phyloP scores from a whole-genome alignment of 805 yeast genomes.

The Kluyveromyces starmeri region DNA sequence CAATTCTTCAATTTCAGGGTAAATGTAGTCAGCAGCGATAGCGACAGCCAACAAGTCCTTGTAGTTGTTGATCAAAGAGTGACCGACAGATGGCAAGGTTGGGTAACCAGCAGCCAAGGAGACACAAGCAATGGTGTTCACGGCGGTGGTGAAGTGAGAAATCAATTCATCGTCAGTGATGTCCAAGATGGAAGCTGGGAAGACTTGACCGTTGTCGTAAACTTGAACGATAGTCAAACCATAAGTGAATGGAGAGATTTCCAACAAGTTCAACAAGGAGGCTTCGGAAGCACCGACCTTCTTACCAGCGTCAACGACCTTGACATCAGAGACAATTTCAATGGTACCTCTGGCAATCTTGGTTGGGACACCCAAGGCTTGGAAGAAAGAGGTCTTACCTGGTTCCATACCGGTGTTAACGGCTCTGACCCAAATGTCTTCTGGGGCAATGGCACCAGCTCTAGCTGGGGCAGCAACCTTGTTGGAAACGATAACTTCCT shows the following conservation, averaged over 20 bases:
- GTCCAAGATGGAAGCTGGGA: slow-evolving; percentile 95
- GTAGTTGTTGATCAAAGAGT: slow-evolving; percentile 98
- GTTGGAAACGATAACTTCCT: slow-evolving; percentile 82
- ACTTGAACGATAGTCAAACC: slow-evolving; percentile 97
- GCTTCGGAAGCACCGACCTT: slow-evolving; percentile 99
- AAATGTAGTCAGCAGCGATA: slow-evolving; percentile 96
- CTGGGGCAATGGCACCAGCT: slow-evolving; percentile 99
- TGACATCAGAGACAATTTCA: slow-evolving; percentile 96
- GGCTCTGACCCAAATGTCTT: slow-evolving; percentile 95
- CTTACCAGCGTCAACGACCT: slow-evolving; percentile 78
- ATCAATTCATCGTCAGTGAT: slow-evolving; percentile 96
- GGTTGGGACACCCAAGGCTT: slow-evolving; percentile 99
- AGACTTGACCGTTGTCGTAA: slow-evolving; percentile 97
- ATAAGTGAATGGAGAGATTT: slow-evolving; percentile 99
- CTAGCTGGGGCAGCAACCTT: slow-evolving; percentile 99
- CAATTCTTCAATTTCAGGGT: slow-evolving; percentile 97
- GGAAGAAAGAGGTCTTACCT: slow-evolving; percentile 99
- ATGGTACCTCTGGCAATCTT: slow-evolving; percentile 99
- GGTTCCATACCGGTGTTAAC: slow-evolving; percentile 99
- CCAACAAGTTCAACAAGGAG: slow-evolving; percentile 94
- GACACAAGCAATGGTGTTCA: slow-evolving; percentile 87
- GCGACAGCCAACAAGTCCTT: slow-evolving; percentile 97
- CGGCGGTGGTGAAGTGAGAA: slow-evolving; percentile 84
- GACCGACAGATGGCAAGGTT: slow-evolving; percentile 98
- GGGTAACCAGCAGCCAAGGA: slow-evolving; percentile 99